These are phyloP conservation scores for Gossypium bickii DNA, from an alignment of 345 rosid genomes.

Conservation along the genomic window DNA sequence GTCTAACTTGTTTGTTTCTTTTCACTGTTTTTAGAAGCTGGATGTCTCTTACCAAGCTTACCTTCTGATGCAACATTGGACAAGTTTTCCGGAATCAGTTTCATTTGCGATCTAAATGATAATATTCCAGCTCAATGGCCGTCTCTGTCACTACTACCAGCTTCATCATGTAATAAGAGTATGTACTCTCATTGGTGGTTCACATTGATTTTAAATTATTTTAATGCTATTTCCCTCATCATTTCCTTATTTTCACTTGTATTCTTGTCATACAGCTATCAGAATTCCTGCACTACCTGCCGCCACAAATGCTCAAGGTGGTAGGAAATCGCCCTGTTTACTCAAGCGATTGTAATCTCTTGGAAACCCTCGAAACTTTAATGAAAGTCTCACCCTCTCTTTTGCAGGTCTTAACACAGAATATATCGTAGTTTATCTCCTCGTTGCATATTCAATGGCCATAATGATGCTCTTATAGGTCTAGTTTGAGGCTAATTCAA, in stretches of 20 bases:
- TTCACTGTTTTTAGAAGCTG: slow-evolving; percentile 49
- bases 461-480: slow-evolving; percentile 30
- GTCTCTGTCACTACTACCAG: slow-evolving; percentile 42
- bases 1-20: slow-evolving; percentile 15
- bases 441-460: slow-evolving; percentile 26
- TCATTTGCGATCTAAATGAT: slow-evolving; percentile 94
- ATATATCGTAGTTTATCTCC: slow-evolving; percentile 24
- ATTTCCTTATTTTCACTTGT: background rate
- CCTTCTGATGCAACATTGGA: slow-evolving; percentile 95
- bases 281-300: slow-evolving; percentile 95
- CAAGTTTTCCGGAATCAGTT: slow-evolving; percentile 69
- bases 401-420: slow-evolving; percentile 49
- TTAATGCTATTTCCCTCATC: no score
- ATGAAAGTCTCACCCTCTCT: background rate
- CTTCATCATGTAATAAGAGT: slow-evolving; percentile 83
- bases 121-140: slow-evolving; percentile 97
- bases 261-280: slow-evolving; percentile 46
- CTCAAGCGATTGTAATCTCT: background rate
- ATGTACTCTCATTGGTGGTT: background rate
- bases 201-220: background rate
- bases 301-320: slow-evolving; percentile 66
- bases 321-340: slow-evolving; percentile 33
- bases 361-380: background rate
- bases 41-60: slow-evolving; percentile 93
- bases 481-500: background rate